phyloP scores from a whole-genome alignment of 257 asterid genomes.

The Solanum etuberosum region DNA sequence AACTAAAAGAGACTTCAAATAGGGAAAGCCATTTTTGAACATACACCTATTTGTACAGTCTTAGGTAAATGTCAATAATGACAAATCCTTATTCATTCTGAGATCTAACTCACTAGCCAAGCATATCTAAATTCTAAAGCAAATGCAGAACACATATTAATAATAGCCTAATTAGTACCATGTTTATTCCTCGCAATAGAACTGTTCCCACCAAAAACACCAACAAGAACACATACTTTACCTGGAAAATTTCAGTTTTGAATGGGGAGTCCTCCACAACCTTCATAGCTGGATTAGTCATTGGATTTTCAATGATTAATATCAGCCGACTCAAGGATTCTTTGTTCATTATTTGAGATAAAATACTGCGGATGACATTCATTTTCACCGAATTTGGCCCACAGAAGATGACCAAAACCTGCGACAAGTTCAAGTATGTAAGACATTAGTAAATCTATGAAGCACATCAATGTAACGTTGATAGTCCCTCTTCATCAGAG shows the following conservation, averaged over 20 bases:
- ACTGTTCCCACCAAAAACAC: neutral
- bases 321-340: conserved; percentile 45
- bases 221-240: conserved; percentile 9
- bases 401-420: conserved; percentile 58
- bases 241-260: conserved; percentile 80
- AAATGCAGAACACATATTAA: neutral
- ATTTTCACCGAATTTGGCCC: conserved; percentile 40
- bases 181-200: neutral
- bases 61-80: neutral
- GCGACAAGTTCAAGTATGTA: conserved; percentile 5
- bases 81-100: neutral
- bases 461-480: neutral
- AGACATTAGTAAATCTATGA: neutral
- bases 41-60: neutral
- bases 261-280: conserved; percentile 39
- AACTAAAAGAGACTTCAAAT: neutral
- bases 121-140: neutral
- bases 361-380: conserved; percentile 36
- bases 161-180: neutral
- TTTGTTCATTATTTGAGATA: conserved; percentile 23
- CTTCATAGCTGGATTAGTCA: conserved; percentile 66
- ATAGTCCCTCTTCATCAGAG: neutral
- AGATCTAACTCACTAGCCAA: neutral
- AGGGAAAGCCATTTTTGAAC: neutral
- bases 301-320: conserved; percentile 42